Evolutionary conservation across 2,329 filamentous ascomycete genomes (phyloP), one percentile per base, ranked within the genome.

Genomic region (Westerdykella sp.): DNA sequence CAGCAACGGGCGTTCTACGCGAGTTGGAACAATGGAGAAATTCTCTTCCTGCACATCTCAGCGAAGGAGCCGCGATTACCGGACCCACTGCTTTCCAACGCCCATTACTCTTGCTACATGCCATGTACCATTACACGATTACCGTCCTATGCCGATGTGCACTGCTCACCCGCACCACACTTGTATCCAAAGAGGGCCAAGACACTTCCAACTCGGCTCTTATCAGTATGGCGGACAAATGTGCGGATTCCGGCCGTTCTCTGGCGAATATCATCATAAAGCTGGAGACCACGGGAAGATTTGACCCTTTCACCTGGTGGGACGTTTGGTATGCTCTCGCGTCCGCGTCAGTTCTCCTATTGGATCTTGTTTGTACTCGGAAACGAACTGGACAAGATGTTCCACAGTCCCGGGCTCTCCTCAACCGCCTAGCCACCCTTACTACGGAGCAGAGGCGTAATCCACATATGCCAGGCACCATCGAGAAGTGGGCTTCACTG

Each of bases 241-340:
- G 68, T 44, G 54, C 66, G 13, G 59, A 65, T 10, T 68, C 67
- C 3, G 67, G 68, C 3, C 62, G 63, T 30, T 48, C 52, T 1
- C 47, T 67, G 9, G 58, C 62, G 22, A 57, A 54, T 11, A 56
- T 67, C 22, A 45, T 72, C 4, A 52, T 65, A 14, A 59, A 63
- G 38, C 56, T 71, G 0, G 66, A 67, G n/a, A 40, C 56, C 2
- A 58, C 65, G 34, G 56, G 57, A 5, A 65, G 62, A 34, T 69
- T 71, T 39, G 66, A 72, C 46, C 52, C 63, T n/a, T 59, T 67
- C 13, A 65, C 63, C 2, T 69, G 66, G 63, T 69, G 62, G 53
- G 70, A 73, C 39, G 52, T 67, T 4, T 73, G 67, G 59, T 70
- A 66, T 34, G 52, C 65, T 3, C 60, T 70, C 34, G 51, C 66